Conservation (phyloP, 2,329 filamentous ascomycete genomes). For the Lasiodiplodia theobromae region DNA sequence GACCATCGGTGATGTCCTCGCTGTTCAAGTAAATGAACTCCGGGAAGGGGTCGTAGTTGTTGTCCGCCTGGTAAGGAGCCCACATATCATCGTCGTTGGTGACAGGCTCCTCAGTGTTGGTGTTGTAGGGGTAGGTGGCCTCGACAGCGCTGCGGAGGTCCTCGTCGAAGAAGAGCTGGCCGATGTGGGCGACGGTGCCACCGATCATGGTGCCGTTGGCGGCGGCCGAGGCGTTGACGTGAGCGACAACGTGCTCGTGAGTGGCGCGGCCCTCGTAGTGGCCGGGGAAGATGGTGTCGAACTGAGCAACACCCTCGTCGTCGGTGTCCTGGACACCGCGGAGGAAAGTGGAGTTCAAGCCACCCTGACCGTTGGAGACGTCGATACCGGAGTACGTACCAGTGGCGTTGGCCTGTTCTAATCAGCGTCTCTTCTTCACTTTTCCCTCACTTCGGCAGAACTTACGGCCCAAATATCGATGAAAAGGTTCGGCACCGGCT, state of each 20-base stretch:
- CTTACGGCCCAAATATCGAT: slow-evolving; percentile 58
- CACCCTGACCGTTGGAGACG: slow-evolving; percentile 51
- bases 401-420: slow-evolving; percentile 45
- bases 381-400: slow-evolving; percentile 55
- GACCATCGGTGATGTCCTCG: slow-evolving; percentile 34
- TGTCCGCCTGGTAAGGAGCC: slow-evolving; percentile 39
- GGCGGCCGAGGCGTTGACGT: slow-evolving; percentile 49
- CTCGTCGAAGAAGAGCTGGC: slow-evolving; percentile 71
- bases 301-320: slow-evolving; percentile 56
- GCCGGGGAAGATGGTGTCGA: slow-evolving; percentile 58
- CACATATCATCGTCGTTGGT: slow-evolving; percentile 51
- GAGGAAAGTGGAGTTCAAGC: slow-evolving; percentile 50
- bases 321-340: slow-evolving; percentile 58
- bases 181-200: slow-evolving; percentile 63
- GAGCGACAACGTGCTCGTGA: slow-evolving; percentile 48
- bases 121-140: slow-evolving; percentile 51
- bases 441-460: background rate
- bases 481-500: slow-evolving; percentile 56
- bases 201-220: slow-evolving; percentile 61
- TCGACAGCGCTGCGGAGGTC: slow-evolving; percentile 62
- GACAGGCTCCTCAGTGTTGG: slow-evolving; percentile 53
- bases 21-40: slow-evolving; percentile 60
- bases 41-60: slow-evolving; percentile 58
- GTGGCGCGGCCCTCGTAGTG: slow-evolving; percentile 44
- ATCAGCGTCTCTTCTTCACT: background rate